Evolutionary conservation across 768 basidiomycete genomes (phyloP).

Genomic region (Leccinum truebloodii): DNA sequence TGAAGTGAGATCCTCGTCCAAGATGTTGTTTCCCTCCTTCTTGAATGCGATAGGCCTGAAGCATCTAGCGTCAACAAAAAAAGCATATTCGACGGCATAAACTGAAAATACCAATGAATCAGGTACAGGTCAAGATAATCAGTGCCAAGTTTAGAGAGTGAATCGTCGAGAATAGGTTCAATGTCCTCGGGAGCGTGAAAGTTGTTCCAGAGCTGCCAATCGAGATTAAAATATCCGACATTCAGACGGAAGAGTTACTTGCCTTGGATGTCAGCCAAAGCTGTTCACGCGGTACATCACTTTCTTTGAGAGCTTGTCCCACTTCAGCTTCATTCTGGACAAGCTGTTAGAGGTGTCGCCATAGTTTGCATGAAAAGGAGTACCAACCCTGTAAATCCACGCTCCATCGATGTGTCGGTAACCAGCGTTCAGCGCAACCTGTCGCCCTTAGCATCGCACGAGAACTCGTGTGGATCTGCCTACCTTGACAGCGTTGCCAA

Average conservation of each 20-base stretch:
- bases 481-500: constrained; percentile 68
- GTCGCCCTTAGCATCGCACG: neutral
- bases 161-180: constrained; percentile 65
- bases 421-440: constrained; percentile 61
- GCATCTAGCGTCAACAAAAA: neutral
- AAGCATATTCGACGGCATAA: neutral
- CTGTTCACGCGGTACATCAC: constrained; percentile 59
- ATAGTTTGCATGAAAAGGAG: neutral
- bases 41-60: constrained; percentile 68
- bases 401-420: constrained; percentile 77
- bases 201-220: constrained; percentile 64
- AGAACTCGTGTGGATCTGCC: neutral
- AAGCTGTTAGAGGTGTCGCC: constrained; percentile 7
- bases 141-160: constrained; percentile 57
- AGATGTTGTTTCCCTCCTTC: constrained; percentile 47
- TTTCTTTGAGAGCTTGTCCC: constrained; percentile 59
- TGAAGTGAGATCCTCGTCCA: constrained; percentile 59
- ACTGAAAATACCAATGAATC: constrained; percentile 64
- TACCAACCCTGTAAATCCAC: constrained; percentile 62
- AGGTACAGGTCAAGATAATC: constrained; percentile 81
- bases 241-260: neutral
- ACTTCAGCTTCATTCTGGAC: constrained; percentile 70
- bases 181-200: constrained; percentile 77
- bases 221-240: neutral
- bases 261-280: constrained; percentile 70